Conservation (phyloP, 2,329 filamentous ascomycete genomes). For the Aspergillus bombycis region DNA sequence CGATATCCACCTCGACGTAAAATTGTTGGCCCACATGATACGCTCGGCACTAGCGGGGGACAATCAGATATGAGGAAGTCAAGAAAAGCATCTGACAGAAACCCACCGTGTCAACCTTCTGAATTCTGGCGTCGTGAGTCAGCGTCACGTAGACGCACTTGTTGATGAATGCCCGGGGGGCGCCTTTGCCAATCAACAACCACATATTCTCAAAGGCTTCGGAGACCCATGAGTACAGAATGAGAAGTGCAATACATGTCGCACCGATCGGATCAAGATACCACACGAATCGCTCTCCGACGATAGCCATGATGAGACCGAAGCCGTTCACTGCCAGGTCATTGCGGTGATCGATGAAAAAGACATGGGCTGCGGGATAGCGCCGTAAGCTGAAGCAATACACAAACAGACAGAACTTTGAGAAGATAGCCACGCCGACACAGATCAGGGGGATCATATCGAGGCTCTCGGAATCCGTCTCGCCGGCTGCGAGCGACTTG, state of each 20-base stretch:
- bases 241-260: constrained; percentile 3
- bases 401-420: constrained; percentile 1
- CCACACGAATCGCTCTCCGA: constrained; percentile 3
- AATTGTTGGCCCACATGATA: constrained; percentile 8
- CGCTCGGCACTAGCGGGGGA: not conserved
- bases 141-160: constrained; percentile 6
- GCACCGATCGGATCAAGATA: constrained; percentile 6
- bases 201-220: constrained; percentile 7
- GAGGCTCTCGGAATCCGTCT: not conserved
- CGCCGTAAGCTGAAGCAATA: constrained; percentile 5
- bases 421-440: constrained; percentile 6
- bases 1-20: constrained; percentile 8
- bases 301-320: constrained; percentile 5
- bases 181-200: constrained; percentile 1
- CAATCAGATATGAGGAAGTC: not conserved
- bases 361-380: constrained; percentile 4
- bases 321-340: constrained; percentile 2
- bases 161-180: constrained; percentile 2
- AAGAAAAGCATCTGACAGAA: not conserved
- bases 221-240: constrained; percentile 3
- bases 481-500: constrained; percentile 1
- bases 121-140: constrained; percentile 1
- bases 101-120: constrained; percentile 7
- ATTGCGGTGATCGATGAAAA: constrained; percentile 7
- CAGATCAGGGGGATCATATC: not conserved